Base-by-base conservation (phyloP, 768 basidiomycete genomes). In the Phaffia australis region DNA sequence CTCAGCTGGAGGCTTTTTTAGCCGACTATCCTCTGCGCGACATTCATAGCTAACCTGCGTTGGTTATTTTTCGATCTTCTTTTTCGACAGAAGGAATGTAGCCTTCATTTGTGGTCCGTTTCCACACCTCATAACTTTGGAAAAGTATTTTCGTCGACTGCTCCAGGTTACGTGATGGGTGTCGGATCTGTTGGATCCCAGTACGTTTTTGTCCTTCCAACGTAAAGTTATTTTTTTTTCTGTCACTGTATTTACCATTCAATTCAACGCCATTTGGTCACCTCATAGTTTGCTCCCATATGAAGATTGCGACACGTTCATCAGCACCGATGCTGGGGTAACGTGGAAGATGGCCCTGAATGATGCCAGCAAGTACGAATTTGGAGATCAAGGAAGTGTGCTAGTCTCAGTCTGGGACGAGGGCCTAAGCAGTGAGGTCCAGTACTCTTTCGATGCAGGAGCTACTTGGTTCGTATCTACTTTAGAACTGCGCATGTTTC, bases 81-180 rank as follows among this genome's bases (percentile, higher is more conserved):
- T 46, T 5, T 7, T 6, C 49, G 15, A 15, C 0, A n/a, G 70
- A 8, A 81, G 83, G 0, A 77, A 1, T 99, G 94, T 75, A 85
- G 89, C 0, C 80, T 98, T 0, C 93, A 99, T 74, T 78, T 99
- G 16, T 87, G 95, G 76, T 95, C 93, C 7, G 90, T 98, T 27
- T 93, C 93, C 0, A 80, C 83, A 9, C 86, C 89, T 0, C 94
- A 94, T 78, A 99, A 97, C 76, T 88, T 86, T 72, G 94, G 95
- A 0, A 86, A 89, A 21, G 82, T 97, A 35, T 98, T 98, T 77
- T 94, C 91, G 1, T 92, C 91, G 0, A 86, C 89, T 6, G 94
- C 93, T 0, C 94, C 94, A 0, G 94, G 95, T 0, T 82, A 90
- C 68, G 86, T 89, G 32, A 94, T 99, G 88, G 94, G 88, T n/a